These are phyloP conservation scores for Gracilaria gracilis DNA, from an alignment of 23 red algal species.

Conservation along the genomic window DNA sequence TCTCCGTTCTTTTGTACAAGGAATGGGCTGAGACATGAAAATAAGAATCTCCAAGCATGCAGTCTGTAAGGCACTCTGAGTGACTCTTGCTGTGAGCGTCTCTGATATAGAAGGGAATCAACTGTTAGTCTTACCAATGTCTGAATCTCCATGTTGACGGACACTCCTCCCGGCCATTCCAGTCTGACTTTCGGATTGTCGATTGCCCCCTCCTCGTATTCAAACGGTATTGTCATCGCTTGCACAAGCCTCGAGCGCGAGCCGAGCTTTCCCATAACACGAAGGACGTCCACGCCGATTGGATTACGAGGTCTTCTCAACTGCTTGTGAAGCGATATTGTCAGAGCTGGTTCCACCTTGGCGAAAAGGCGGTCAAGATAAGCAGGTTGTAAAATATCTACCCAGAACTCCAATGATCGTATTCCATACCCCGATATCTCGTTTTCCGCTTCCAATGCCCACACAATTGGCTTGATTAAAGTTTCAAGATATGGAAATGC, in stretches of 20 bases:
- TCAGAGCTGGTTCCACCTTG: constrained; percentile 76
- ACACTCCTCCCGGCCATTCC: constrained; percentile 37
- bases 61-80: not conserved
- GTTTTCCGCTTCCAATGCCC: constrained; percentile 64
- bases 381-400: constrained; percentile 96
- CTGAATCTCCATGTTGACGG: constrained; percentile 36
- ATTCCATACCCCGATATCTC: constrained; percentile 81
- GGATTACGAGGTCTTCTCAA: constrained; percentile 26
- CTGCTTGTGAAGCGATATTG: constrained; percentile 60
- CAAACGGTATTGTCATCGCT: constrained; percentile 37
- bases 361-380: constrained; percentile 81
- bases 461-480: constrained; percentile 83
- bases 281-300: constrained; percentile 28
- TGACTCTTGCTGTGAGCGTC: not conserved
- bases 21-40: constrained; percentile 40
- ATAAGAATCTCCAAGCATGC: constrained; percentile 64
- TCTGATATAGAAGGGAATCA: constrained; percentile 16
- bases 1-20: constrained; percentile 7
- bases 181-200: not conserved
- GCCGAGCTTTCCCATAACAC: constrained; percentile 90
- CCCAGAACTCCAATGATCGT: constrained; percentile 95
- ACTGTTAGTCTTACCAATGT: constrained; percentile 18
- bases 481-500: constrained; percentile 88
- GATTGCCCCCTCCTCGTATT: not conserved
- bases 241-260: constrained; percentile 31